Evolutionary conservation across 2,329 filamentous ascomycete genomes (phyloP), one percentile per base, ranked within the genome.

Genomic region (Neurospora sp.): DNA sequence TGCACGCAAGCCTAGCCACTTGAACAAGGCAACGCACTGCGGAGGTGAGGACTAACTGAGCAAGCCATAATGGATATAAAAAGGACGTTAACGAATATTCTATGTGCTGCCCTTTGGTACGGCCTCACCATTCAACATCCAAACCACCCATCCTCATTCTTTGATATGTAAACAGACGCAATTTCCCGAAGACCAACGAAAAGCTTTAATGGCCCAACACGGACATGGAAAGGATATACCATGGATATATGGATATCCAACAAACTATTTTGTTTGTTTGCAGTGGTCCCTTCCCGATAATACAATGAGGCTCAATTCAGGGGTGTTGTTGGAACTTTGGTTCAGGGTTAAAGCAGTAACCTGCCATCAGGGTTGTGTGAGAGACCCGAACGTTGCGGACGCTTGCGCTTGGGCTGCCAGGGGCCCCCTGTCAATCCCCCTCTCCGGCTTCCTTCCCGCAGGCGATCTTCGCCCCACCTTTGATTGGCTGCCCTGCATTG

Each of bases 381-480:
- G 52, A 62, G 23, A 62, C 5, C 13, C 23, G 52, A 52, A 52
- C 43, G 19, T 23, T 62, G 23, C 23, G 52, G 52, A 62, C 52
- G 52, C 52, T 62, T 62, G 52, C 52, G 52, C 52, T n/a, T 2
- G 2, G 15, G 23, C 52, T 62, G 8, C 23, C 8, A 62, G 28
- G 52, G 46, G 4, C 0, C 52, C 46, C 46, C 8, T 36, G 52
- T 43, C 68, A 69, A 66, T 39, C 23, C 38, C 39, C 38, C 38
- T 38, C 52, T 62, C 23, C 23, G 28, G 23, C 52, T 36, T 62
- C 28, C 28, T 62, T 62, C 52, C 28, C 52, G 52, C 52, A 62
- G 13, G 38, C 19, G 67, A 70, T 70, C 69, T 66, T 68, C 36
- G 58, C 69, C 58, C 69, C 69, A 68, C 69, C 67, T 68, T 52